Conservation (phyloP, 2,329 filamentous ascomycete genomes). For the Cytospora schulzeri region DNA sequence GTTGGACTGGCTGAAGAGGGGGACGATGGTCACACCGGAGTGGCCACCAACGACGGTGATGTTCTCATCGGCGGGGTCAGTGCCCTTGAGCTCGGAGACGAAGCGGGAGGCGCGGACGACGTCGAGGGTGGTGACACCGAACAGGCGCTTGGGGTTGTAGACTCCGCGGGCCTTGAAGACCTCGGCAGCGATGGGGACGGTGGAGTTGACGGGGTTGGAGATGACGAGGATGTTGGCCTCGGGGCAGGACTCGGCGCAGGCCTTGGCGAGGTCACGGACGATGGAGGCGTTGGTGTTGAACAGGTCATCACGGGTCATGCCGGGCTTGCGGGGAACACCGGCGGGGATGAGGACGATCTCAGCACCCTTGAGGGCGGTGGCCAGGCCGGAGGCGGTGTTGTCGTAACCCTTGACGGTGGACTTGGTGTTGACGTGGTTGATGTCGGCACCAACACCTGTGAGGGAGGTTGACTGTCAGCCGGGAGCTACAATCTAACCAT, state of each 20-base stretch:
- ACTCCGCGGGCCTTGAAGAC: slow-evolving; percentile 93
- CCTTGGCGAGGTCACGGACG: slow-evolving; percentile 97
- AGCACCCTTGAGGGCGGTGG: slow-evolving; percentile 77
- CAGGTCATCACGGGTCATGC: slow-evolving; percentile 99
- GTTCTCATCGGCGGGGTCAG: slow-evolving; percentile 89
- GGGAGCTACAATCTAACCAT: slow-evolving; percentile 21
- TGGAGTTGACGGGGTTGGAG: slow-evolving; percentile 99
- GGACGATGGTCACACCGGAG: slow-evolving; percentile 97
- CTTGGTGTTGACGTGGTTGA: slow-evolving; percentile 99
- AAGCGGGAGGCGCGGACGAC: slow-evolving; percentile 97
- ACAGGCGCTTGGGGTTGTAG: slow-evolving; percentile 99
- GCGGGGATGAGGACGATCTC: slow-evolving; percentile 97
- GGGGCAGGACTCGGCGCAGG: slow-evolving; percentile 82
- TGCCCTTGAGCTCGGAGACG: slow-evolving; percentile 90
- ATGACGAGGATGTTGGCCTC: slow-evolving; percentile 97
- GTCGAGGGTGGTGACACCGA: slow-evolving; percentile 98
- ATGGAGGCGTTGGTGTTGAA: slow-evolving; percentile 99
- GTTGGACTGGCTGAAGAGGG: slow-evolving; percentile 91
- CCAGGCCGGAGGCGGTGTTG: slow-evolving; percentile 73
- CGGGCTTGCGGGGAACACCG: slow-evolving; percentile 97
- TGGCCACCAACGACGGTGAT: slow-evolving; percentile 97
- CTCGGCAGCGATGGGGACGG: slow-evolving; percentile 95
- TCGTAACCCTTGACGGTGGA: slow-evolving; percentile 90
- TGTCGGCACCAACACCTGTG: slow-evolving; percentile 92
- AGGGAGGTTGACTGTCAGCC: slow-evolving; percentile 31